phyloP scores from a whole-genome alignment of 164 flowering plant species.

The Pachysandra terminalis region DNA sequence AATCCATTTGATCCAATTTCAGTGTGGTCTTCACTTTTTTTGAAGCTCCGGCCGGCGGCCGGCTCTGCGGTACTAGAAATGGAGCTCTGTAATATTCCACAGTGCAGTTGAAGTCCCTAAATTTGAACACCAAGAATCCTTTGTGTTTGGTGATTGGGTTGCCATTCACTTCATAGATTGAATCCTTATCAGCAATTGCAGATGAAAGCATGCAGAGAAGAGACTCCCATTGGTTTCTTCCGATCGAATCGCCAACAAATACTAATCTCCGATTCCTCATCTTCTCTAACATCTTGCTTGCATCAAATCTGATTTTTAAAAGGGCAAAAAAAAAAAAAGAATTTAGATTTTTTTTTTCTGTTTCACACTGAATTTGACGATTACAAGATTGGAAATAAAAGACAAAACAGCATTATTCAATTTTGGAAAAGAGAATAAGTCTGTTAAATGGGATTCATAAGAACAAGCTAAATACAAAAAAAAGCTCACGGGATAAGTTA shows the following conservation, averaged over 20 bases:
- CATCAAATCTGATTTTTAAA: constrained; percentile 54
- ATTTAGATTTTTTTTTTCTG: neutral
- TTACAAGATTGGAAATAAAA: too few relatives aligned
- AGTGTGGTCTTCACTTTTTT: constrained; percentile 44
- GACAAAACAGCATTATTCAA: neutral
- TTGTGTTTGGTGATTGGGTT: constrained; percentile 75
- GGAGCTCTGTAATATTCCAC: constrained; percentile 79
- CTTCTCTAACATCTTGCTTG: constrained; percentile 54
- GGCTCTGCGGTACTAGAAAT: constrained; percentile 58
- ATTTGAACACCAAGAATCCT: constrained; percentile 57
- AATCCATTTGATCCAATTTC: constrained; percentile 58
- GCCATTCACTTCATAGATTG: constrained; percentile 75
- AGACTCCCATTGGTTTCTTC: constrained; percentile 95
- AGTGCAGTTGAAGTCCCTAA: constrained; percentile 63
- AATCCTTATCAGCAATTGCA: constrained; percentile 42
- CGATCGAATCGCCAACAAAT: constrained; percentile 92
- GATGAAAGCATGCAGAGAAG: constrained; percentile 76
- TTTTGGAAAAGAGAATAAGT: too few relatives aligned
- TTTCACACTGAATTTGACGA: neutral
- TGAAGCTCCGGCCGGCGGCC: constrained; percentile 49
- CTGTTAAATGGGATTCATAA: too few relatives aligned
- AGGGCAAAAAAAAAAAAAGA: neutral
- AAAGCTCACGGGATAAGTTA: neutral
- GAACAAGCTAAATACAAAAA: too few relatives aligned
- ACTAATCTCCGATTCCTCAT: constrained; percentile 52